Base-by-base conservation (phyloP, 1,284 basidiomycete species). In the Sphagnurus paluster region DNA sequence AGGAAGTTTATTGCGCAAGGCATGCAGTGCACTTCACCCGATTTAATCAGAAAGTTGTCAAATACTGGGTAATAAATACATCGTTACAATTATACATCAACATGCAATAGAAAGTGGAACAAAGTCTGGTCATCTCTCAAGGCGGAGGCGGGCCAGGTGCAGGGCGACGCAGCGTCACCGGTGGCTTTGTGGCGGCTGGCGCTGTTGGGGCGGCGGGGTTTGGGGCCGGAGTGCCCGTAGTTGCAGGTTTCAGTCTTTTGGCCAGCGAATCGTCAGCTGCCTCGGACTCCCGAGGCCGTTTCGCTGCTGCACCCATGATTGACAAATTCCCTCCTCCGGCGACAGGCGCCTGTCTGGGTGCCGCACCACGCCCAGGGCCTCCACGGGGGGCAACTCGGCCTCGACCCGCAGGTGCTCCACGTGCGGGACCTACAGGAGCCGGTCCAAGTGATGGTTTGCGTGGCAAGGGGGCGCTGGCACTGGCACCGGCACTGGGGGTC, bases 201-300 rank as follows among this genome's bases (percentile, higher is more conserved):
- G 39, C 44, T 38, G 52, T 19, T n/a, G 39, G 37, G 41, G 11
- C 26, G 43, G 30, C 42, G 38, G 14, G 14, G 38, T 14, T 10
- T n/a, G 25, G 17, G 16, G 55, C 55, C 38, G n/a, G n/a, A n/a
- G n/a, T n/a, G n/a, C n/a, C n/a, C n/a, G n/a, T n/a, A n/a, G n/a
- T n/a, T n/a, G 77, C 76, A 39, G 83, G 80, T 61, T 87, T 89
- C 49, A 87, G 54, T 29, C 87, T 77, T 58, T 90, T 90, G 0
- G 79, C 83, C 14, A 88, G 68, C 4, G 84, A 79, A 54, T 82
- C 80, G 25, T 82, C 82, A 1, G 63, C 52, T 17, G 72, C 66
- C 4, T 60, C 73, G 30, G 84, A 79, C 44, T 87, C 87, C 16
- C 85, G 73, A 30, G 78, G 75, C 16, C 87, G 77, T 56, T 90